A percentile compares a stretch with the other conserved stretches of the same genome.
Evolutionary conservation across 2,329 filamentous ascomycete genomes (phyloP).

Genomic region (Pseudocercospora fuligena): DNA sequence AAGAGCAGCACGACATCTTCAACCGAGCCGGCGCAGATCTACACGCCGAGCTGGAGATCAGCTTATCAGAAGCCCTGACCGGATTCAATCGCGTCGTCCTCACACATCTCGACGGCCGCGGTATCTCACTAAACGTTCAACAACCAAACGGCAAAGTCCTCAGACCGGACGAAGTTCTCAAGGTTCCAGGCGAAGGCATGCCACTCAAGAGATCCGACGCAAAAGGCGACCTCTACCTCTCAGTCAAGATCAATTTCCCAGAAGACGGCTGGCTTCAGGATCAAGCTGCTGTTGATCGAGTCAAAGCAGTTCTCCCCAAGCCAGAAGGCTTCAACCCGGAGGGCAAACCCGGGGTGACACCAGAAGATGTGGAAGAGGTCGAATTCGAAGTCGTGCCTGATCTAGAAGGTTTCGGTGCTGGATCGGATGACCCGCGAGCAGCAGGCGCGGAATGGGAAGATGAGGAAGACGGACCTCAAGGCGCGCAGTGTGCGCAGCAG

Average conservation of each 20-base stretch:
- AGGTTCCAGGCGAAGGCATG: conserved; percentile 91
- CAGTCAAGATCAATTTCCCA: conserved; percentile 86
- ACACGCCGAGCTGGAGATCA: conserved; percentile 78
- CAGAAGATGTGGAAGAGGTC: conserved; percentile 83
- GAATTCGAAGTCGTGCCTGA: conserved; percentile 82
- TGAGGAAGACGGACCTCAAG: conserved; percentile 63
- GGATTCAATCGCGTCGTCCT: conserved; percentile 91
- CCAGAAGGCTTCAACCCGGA: conserved; percentile 41
- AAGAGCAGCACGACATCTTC: conserved; percentile 81
- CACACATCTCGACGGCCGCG: conserved; percentile 90
- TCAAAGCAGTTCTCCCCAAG: conserved; percentile 76
- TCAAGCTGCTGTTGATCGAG: conserved; percentile 69
- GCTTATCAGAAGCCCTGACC: conserved; percentile 79
- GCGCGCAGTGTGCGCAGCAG: conserved; percentile 75
- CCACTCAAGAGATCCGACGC: conserved; percentile 82
- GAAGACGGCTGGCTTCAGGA: conserved; percentile 78
- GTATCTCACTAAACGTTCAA: conserved; percentile 79
- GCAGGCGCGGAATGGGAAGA: conserved; percentile 73
- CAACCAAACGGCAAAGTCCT: conserved; percentile 75
- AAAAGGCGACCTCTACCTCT: conserved; percentile 85
- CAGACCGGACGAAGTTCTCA: conserved; percentile 81
- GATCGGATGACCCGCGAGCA: conserved; percentile 69
- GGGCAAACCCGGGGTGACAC: conserved; percentile 53
- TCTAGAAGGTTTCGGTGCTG: conserved; percentile 81
- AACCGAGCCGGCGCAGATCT: conserved; percentile 83